Percentiles rank a stretch among this genome's conserved stretches.
phyloP scores from a whole-genome alignment of 352 stramenopile genomes.

The Globisporangium cystogenes region DNA sequence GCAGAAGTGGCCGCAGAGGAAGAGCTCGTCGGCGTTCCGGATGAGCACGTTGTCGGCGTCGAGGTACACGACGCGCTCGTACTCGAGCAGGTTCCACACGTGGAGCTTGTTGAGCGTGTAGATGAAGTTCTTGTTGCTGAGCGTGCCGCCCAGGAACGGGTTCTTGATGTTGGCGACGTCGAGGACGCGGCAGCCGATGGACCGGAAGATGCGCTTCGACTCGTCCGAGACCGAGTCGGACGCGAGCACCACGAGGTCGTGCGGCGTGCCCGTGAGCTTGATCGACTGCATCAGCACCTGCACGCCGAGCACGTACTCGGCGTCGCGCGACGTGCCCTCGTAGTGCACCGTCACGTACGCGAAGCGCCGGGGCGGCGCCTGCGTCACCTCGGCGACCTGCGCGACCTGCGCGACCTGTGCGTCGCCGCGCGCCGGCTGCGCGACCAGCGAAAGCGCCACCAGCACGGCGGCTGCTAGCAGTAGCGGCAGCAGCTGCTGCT shows the following conservation, averaged over 20 bases:
- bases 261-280: slow-evolving; percentile 73
- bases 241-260: slow-evolving; percentile 83
- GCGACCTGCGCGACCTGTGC: slow-evolving; percentile 4
- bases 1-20: slow-evolving; percentile 82
- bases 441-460: slow-evolving; percentile 7
- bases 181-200: slow-evolving; percentile 77
- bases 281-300: slow-evolving; percentile 85
- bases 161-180: slow-evolving; percentile 88
- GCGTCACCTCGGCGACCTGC: background rate
- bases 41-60: slow-evolving; percentile 90
- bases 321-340: slow-evolving; percentile 75
- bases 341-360: slow-evolving; percentile 87
- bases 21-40: slow-evolving; percentile 86
- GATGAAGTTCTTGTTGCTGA: slow-evolving; percentile 87
- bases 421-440: slow-evolving; percentile 6
- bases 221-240: slow-evolving; percentile 78
- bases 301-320: slow-evolving; percentile 81
- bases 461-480: slow-evolving; percentile 1
- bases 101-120: slow-evolving; percentile 90
- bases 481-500: background rate
- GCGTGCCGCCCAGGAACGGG: slow-evolving; percentile 67
- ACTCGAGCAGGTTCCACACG: slow-evolving; percentile 89
- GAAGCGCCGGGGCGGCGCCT: slow-evolving; percentile 45
- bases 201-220: slow-evolving; percentile 70
- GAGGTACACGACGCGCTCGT: slow-evolving; percentile 88